Percentiles rank a stretch among this genome's conserved stretches.
phyloP scores from a whole-genome alignment of 495 filamentous ascomycete genomes.

The Friedmanniomyces endolithicus region DNA sequence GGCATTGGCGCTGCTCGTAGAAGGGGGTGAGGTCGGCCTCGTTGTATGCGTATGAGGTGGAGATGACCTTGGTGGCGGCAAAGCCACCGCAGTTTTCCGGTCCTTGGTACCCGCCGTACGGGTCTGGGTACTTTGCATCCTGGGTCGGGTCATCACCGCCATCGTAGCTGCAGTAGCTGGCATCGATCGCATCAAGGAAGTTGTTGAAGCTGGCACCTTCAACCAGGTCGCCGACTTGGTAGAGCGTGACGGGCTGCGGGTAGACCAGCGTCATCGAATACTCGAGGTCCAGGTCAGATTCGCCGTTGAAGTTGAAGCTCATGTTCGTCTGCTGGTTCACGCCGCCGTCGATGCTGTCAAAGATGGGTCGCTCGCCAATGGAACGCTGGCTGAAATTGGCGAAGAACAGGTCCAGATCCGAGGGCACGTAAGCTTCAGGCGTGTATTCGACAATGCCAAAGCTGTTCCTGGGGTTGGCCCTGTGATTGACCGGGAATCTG shows the following conservation, averaged over 20 bases:
- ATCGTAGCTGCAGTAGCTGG: conserved; percentile 31
- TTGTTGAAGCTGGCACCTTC: conserved; percentile 31
- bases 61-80: conserved; percentile 48
- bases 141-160: conserved; percentile 31
- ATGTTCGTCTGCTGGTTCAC: conserved; percentile 16
- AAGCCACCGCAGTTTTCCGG: conserved; percentile 36
- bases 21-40: conserved; percentile 40
- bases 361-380: conserved; percentile 11
- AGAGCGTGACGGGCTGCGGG: conserved; percentile 29
- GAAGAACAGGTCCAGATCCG: conserved; percentile 23
- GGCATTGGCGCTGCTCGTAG: conserved; percentile 49
- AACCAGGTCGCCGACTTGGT: conserved; percentile 30
- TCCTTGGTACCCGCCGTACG: conserved; percentile 33
- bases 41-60: conserved; percentile 44
- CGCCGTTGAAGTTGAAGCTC: conserved; percentile 26
- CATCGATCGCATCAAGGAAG: conserved; percentile 37
- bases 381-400: conserved; percentile 4
- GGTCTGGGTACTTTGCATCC: conserved; percentile 35
- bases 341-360: conserved; percentile 17
- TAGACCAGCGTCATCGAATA: conserved; percentile 20
- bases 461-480: conserved; percentile 34
- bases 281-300: conserved; percentile 30
- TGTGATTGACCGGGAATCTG: conserved; percentile 33
- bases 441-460: conserved; percentile 36
- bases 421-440: conserved; percentile 27